phyloP scores from a whole-genome alignment of 805 yeast genomes.

The Hanseniaspora jakobsenii region DNA sequence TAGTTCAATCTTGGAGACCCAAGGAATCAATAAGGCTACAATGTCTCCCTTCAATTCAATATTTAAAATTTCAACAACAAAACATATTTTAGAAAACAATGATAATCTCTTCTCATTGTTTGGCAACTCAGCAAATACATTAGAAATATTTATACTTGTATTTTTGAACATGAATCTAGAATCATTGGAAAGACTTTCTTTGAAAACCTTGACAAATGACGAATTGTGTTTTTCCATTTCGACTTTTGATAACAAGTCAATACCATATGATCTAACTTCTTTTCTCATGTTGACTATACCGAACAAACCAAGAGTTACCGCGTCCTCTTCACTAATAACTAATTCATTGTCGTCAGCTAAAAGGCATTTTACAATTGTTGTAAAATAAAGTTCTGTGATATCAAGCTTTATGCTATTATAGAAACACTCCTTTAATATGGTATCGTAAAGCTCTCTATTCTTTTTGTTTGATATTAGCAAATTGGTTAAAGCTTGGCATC shows the following conservation, averaged over 20 bases:
- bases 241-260: slow-evolving; percentile 51
- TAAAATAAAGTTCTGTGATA: slow-evolving; percentile 57
- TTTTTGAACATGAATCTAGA: slow-evolving; percentile 79
- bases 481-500: slow-evolving; percentile 58
- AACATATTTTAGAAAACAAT: slow-evolving; percentile 63
- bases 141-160: slow-evolving; percentile 68
- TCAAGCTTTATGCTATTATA: slow-evolving; percentile 37
- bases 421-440: slow-evolving; percentile 64
- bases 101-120: slow-evolving; percentile 47
- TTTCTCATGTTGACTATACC: slow-evolving; percentile 64
- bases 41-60: slow-evolving; percentile 61
- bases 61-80: slow-evolving; percentile 49
- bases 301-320: slow-evolving; percentile 63
- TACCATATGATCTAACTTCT: slow-evolving; percentile 60
- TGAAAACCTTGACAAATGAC: slow-evolving; percentile 43
- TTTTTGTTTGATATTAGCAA: slow-evolving; percentile 50
- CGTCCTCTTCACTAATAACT: slow-evolving; percentile 47
- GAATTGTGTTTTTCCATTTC: slow-evolving; percentile 50
- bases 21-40: slow-evolving; percentile 69
- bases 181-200: slow-evolving; percentile 59
- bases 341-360: slow-evolving; percentile 33
- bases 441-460: slow-evolving; percentile 39
- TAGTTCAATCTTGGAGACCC: slow-evolving; percentile 78
- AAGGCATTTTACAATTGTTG: slow-evolving; percentile 55
- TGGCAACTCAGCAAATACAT: slow-evolving; percentile 49